phyloP scores from a whole-genome alignment of 2,329 filamentous ascomycete genomes.

The Rasamsonia emersonii region DNA sequence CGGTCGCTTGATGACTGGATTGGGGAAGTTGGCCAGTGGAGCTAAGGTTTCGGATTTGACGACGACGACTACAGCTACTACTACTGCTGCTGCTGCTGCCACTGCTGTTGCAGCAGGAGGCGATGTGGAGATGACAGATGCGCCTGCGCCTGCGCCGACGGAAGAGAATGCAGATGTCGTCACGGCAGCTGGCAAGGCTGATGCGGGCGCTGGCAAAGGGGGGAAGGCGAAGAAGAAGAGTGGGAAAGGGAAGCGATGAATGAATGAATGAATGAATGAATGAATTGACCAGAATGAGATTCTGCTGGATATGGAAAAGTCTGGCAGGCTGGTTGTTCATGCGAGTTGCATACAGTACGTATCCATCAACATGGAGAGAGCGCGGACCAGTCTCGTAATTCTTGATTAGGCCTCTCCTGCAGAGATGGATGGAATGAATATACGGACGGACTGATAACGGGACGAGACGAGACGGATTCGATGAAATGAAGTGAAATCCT shows the following conservation, averaged over 20 bases:
- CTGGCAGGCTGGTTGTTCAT: no score
- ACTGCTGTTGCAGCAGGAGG: constrained; percentile 27
- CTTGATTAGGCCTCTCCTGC: no score
- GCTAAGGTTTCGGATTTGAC: no score
- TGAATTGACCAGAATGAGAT: constrained; percentile 1
- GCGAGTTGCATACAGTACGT: no score
- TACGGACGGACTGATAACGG: no score
- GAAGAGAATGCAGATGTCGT: constrained; percentile 28
- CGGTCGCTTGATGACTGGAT: constrained; percentile 64
- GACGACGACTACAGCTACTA: constrained; percentile 36
- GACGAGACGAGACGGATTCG: no score
- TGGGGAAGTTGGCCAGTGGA: constrained; percentile 65
- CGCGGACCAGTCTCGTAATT: no score
- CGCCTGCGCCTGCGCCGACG: constrained; percentile 19
- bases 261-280: background rate
- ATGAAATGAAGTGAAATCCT: no score
- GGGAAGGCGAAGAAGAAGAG: constrained; percentile 51
- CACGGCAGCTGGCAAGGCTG: constrained; percentile 13
- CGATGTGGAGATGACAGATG: constrained; percentile 28
- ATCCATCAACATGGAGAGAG: no score
- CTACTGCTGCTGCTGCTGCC: constrained; percentile 19
- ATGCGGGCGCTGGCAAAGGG: constrained; percentile 22
- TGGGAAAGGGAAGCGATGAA: constrained; percentile 62
- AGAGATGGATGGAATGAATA: no score
- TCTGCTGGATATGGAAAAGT: no score